Percentiles rank a stretch among this genome's conserved stretches.
Conservation (phyloP, 2,329 filamentous ascomycete species). For the Cytospora piceae region DNA sequence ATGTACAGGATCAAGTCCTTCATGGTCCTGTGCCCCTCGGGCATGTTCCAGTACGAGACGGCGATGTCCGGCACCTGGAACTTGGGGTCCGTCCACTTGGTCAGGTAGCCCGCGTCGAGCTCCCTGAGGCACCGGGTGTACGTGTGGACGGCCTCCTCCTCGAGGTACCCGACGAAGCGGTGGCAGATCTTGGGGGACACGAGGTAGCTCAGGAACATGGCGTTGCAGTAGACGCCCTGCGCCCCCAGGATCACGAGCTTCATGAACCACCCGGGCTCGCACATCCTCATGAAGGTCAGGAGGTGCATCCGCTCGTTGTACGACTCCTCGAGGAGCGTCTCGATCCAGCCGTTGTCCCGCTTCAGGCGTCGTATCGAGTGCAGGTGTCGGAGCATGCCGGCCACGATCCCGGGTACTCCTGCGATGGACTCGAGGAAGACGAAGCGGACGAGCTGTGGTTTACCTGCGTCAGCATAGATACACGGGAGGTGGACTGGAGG, state of each 20-base stretch:
- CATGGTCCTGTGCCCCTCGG: conserved; percentile 81
- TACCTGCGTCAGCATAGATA: not conserved
- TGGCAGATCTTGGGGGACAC: conserved; percentile 86
- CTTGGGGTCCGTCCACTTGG: conserved; percentile 72
- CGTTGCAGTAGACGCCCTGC: conserved; percentile 96
- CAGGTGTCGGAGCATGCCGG: conserved; percentile 89
- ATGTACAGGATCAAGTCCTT: conserved; percentile 86
- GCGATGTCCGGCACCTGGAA: conserved; percentile 87
- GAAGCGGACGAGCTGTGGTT: conserved; percentile 70
- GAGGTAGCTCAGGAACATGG: conserved; percentile 87
- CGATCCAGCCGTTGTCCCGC: conserved; percentile 96
- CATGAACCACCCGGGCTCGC: conserved; percentile 78
- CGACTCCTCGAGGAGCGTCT: conserved; percentile 85
- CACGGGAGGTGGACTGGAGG: not conserved
- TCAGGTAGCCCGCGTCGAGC: conserved; percentile 81
- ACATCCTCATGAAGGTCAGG: conserved; percentile 90
- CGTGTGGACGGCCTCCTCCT: conserved; percentile 95
- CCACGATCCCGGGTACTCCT: conserved; percentile 96
- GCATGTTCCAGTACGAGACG: conserved; percentile 92
- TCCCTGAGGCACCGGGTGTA: conserved; percentile 90
- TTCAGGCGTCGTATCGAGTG: conserved; percentile 82
- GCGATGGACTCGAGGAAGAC: conserved; percentile 95
- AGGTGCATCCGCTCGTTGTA: conserved; percentile 95
- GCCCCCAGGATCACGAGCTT: conserved; percentile 87
- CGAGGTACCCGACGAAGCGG: conserved; percentile 94